Base-by-base conservation (phyloP, 306 rosid genomes). In the Corylus americana region DNA sequence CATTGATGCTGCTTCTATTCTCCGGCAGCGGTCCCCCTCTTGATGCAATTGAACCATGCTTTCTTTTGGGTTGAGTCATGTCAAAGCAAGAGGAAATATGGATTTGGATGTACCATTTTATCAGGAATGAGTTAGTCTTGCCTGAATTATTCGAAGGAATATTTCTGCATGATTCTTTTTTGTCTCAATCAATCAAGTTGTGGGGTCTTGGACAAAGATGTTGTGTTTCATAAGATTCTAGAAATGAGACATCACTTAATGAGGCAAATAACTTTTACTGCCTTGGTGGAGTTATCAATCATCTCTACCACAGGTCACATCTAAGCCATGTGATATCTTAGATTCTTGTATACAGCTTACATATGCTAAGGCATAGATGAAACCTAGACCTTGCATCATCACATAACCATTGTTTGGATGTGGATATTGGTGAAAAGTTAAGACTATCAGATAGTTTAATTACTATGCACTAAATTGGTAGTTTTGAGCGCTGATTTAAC, bases 151-250 rank as follows among this genome's bases (percentile, higher is more conserved):
- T 77, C 73, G 22, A 83, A 77, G 74, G 84, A 87, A 86, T 85
- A 80, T 83, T 88, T 84, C 37, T 75, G 82, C 73, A 78, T 84
- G 69, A 78, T 85, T 80, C 78, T 78, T 69, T 78, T 81, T 85
- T 85, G 85, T 88, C 85, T 53, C 55, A 66, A 42, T 44, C 73
- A 18, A 37, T 59, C 79, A 18, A 78, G 75, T 75, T 57, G 77
- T 69, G 86, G 85, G 85, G 86, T 77, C 77, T 64, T 76, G 77
- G 82, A 83, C 71, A 83, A 81, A 77, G 82, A 55, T 79, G 83
- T 71, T 62, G 71, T 75, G 70, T 79, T 58, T 70, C 74, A 78
- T 71, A 51, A 61, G 75, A 83, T 86, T 88, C 85, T 37, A 63
- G 76, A 87, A 71, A 72, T 55, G 54, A 68, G 70, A 78, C 72